Evolutionary conservation across 1,139 yeast species (phyloP).

Genomic region (Candida glucosophila): DNA sequence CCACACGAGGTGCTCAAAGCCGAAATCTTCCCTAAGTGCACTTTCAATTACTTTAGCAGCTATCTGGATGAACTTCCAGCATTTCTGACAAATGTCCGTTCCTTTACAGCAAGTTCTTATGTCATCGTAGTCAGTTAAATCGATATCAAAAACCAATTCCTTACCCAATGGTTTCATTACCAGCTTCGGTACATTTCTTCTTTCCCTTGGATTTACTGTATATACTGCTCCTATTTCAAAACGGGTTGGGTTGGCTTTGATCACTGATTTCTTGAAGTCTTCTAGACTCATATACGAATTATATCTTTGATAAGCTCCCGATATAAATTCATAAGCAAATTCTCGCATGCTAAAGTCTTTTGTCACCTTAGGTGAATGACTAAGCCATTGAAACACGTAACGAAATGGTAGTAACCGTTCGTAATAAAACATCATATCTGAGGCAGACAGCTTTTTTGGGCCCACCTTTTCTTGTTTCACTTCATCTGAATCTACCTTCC

Average conservation of each 20-base stretch:
- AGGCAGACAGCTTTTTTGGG: slow-evolving; percentile 40
- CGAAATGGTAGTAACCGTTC: slow-evolving; percentile 64
- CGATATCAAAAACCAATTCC: slow-evolving; percentile 93
- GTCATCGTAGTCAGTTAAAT: slow-evolving; percentile 93
- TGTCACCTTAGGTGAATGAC: slow-evolving; percentile 68
- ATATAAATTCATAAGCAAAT: slow-evolving; percentile 81
- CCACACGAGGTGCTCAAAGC: slow-evolving; percentile 82
- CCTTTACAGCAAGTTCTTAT: slow-evolving; percentile 90
- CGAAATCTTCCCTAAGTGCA: slow-evolving; percentile 80
- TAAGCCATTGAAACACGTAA: slow-evolving; percentile 77
- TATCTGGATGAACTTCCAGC: slow-evolving; percentile 92
- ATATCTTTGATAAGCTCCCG: slow-evolving; percentile 86
- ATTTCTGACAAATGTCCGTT: slow-evolving; percentile 74
- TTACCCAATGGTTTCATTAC: slow-evolving; percentile 77
- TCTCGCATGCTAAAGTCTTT: slow-evolving; percentile 81
- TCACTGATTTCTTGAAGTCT: slow-evolving; percentile 71
- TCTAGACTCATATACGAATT: slow-evolving; percentile 60
- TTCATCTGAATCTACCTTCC: no score
- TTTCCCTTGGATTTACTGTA: slow-evolving; percentile 74
- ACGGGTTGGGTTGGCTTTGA: slow-evolving; percentile 73
- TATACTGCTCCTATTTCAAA: slow-evolving; percentile 95
- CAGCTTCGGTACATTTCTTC: slow-evolving; percentile 70
- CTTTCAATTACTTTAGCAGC: slow-evolving; percentile 70
- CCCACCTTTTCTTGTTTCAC: background rate
- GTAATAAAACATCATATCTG: slow-evolving; percentile 73